phyloP scores from a whole-genome alignment of 169 alveolate species.

The Eimeria praecox region DNA sequence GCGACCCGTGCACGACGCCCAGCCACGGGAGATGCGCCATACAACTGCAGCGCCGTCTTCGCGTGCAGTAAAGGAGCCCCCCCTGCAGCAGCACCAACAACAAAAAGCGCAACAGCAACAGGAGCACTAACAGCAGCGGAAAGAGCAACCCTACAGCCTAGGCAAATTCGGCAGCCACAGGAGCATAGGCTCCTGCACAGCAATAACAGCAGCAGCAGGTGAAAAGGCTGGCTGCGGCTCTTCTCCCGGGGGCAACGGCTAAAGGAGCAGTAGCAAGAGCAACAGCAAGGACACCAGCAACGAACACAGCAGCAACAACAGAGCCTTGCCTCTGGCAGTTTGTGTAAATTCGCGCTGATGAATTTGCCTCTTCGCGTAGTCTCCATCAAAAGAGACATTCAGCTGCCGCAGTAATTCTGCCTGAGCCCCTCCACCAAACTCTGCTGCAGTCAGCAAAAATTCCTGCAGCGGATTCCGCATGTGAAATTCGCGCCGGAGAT shows the following conservation, averaged over 20 bases:
- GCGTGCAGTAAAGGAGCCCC: slow-evolving; percentile 85
- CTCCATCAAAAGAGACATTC: slow-evolving; percentile 68
- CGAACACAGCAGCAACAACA: not conserved
- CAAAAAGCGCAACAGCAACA: not conserved
- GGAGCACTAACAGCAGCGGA: not conserved
- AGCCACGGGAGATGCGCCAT: slow-evolving; percentile 88
- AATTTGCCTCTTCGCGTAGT: slow-evolving; percentile 32
- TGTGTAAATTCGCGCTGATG: slow-evolving; percentile 60
- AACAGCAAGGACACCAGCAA: not conserved
- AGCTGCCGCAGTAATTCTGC: slow-evolving; percentile 62
- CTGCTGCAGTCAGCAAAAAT: slow-evolving; percentile 75
- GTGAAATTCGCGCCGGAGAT: slow-evolving; percentile 51
- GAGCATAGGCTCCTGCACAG: not conserved
- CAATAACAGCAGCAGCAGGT: not conserved
- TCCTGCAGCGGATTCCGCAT: slow-evolving; percentile 78
- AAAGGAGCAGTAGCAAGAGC: not conserved
- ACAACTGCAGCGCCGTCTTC: slow-evolving; percentile 86
- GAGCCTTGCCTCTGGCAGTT: slow-evolving; percentile 44
- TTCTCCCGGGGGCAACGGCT: not conserved
- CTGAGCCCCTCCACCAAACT: slow-evolving; percentile 60
- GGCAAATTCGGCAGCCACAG: not conserved
- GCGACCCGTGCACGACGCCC: slow-evolving; percentile 88
- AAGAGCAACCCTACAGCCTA: not conserved
- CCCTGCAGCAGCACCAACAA: slow-evolving; percentile 72
- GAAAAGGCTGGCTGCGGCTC: not conserved